Percentiles rank a stretch among this genome's conserved stretches.
Evolutionary conservation across 805 yeast genomes (phyloP).

Genomic region (Candida suzukii): DNA sequence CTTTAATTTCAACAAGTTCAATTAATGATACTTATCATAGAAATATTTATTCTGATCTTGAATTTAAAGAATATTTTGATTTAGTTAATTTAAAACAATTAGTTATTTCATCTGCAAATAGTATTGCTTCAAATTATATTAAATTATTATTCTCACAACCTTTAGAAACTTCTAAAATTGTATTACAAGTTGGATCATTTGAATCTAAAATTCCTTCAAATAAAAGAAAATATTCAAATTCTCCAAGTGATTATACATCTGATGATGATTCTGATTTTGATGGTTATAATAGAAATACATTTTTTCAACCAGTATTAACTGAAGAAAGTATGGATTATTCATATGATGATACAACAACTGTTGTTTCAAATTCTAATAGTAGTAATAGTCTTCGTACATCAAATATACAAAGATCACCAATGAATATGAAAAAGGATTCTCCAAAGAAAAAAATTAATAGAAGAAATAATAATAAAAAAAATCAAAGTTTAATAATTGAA

Average conservation of each 20-base stretch:
- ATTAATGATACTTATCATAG: conserved; percentile 12
- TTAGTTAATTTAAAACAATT: conserved; percentile 49
- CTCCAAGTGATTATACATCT: conserved; percentile 10
- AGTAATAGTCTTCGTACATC: not conserved
- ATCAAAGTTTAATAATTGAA: conserved; percentile 27
- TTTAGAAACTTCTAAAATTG: conserved; percentile 71
- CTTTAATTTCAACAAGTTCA: conserved; percentile 9
- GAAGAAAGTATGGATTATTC: no score
- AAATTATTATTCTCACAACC: conserved; percentile 77
- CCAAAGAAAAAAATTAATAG: not conserved
- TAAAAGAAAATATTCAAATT: conserved; percentile 1
- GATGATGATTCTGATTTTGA: not conserved
- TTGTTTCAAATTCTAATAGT: not conserved
- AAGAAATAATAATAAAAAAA: not conserved
- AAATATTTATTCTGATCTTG: conserved; percentile 49
- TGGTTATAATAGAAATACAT: not conserved
- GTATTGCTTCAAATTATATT: conserved; percentile 62
- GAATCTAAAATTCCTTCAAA: conserved; percentile 1
- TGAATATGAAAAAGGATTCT: not conserved
- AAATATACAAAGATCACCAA: not conserved
- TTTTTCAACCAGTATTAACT: not conserved
- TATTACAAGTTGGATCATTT: conserved; percentile 76
- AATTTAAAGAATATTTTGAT: conserved; percentile 61
- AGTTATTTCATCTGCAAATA: conserved; percentile 47
- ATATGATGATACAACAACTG: not conserved